These are phyloP conservation scores for Eimeria brunetti DNA, from an alignment of 169 alveolate species.

Conservation along the genomic window DNA sequence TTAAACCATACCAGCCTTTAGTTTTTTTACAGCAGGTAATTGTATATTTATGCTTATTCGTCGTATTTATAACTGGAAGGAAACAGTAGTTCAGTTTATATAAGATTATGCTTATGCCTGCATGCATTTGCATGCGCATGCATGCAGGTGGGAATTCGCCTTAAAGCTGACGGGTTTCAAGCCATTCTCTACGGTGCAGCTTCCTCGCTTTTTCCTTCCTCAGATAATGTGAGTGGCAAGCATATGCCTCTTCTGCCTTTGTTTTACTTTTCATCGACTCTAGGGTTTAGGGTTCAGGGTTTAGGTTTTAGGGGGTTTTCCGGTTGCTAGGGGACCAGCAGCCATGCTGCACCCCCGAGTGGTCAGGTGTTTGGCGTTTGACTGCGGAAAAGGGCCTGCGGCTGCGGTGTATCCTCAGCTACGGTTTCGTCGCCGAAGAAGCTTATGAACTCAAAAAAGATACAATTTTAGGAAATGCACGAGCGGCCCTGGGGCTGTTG, in stretches of 20 bases:
- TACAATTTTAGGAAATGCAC: slow-evolving; percentile 17
- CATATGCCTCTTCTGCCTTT: not conserved
- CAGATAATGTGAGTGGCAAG: slow-evolving; percentile 39
- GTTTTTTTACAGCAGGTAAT: not conserved
- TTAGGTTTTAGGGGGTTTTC: too few species aligned
- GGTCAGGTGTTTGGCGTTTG: not conserved
- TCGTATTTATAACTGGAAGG: too few species aligned
- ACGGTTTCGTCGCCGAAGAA: slow-evolving; percentile 57
- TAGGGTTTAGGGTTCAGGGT: too few species aligned
- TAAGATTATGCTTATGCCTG: not conserved
- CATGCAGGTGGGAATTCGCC: slow-evolving; percentile 68
- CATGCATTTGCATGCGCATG: not conserved
- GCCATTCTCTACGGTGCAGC: slow-evolving; percentile 15
- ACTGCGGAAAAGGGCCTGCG: not conserved
- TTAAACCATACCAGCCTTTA: not conserved
- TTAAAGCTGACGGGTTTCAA: slow-evolving; percentile 42
- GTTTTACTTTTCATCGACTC: not conserved
- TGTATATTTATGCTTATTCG: not conserved
- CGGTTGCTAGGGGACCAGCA: too few species aligned
- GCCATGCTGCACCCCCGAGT: too few species aligned
- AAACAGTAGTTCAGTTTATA: not conserved
- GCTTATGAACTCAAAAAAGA: slow-evolving; percentile 1
- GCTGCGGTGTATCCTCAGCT: slow-evolving; percentile 1
- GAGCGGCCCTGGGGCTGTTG: slow-evolving; percentile 59
- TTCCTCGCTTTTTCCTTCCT: slow-evolving; percentile 49